phyloP scores from a whole-genome alignment of 2,329 filamentous ascomycete genomes.

The Fusarium stilboides region DNA sequence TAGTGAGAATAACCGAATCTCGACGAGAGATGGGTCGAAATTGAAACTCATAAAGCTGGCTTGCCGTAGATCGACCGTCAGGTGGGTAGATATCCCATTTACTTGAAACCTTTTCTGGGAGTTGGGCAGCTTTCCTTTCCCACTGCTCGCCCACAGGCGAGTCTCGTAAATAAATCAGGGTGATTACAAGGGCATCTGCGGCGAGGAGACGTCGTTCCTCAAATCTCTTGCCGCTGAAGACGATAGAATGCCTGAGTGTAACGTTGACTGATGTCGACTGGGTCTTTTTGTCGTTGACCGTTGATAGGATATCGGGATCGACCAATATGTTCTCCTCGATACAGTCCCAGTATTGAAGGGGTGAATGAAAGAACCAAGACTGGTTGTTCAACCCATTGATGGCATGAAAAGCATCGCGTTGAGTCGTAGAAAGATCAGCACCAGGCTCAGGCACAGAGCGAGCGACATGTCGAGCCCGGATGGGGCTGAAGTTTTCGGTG shows the following conservation, averaged over 20 bases:
- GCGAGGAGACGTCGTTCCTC: conserved; percentile 76
- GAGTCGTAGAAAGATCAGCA: conserved; percentile 58
- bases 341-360: conserved; percentile 84
- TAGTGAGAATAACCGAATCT: conserved; percentile 74
- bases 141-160: conserved; percentile 76
- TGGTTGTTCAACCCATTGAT: conserved; percentile 72
- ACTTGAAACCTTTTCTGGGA: conserved; percentile 65
- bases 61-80: conserved; percentile 67
- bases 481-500: conserved; percentile 70
- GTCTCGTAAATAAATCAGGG: conserved; percentile 77
- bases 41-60: conserved; percentile 82
- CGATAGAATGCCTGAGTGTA: conserved; percentile 82
- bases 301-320: conserved; percentile 76
- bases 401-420: conserved; percentile 71
- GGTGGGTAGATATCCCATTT: conserved; percentile 77
- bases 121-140: conserved; percentile 70
- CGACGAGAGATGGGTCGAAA: conserved; percentile 80
- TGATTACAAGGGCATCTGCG: conserved; percentile 84
- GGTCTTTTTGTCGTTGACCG: conserved; percentile 76
- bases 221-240: conserved; percentile 86
- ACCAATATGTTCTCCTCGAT: conserved; percentile 69
- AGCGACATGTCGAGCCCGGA: conserved; percentile 52
- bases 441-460: conserved; percentile 50
- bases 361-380: conserved; percentile 87
- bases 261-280: conserved; percentile 79